Conservation (phyloP, 2,329 filamentous ascomycete species). For the Monosporascus sp. region DNA sequence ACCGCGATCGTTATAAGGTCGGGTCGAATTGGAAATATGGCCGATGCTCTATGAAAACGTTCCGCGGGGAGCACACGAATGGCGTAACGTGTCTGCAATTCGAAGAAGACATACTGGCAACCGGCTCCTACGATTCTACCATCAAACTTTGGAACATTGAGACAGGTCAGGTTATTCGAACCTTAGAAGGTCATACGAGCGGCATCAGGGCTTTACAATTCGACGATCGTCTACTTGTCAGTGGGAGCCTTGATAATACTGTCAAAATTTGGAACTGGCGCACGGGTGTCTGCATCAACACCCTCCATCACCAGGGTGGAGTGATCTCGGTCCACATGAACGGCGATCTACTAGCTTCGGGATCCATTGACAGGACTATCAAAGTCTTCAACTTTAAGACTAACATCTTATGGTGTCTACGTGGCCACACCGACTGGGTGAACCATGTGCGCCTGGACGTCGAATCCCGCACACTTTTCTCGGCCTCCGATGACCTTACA, state of each 20-base stretch:
- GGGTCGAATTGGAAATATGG: slow-evolving; percentile 98
- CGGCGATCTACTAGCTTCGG: slow-evolving; percentile 76
- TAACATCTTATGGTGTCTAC: slow-evolving; percentile 72
- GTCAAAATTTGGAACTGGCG: slow-evolving; percentile 97
- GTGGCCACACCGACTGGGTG: slow-evolving; percentile 89
- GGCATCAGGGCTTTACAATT: slow-evolving; percentile 90
- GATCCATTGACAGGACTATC: slow-evolving; percentile 82
- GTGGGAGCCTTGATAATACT: slow-evolving; percentile 79
- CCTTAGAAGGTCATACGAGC: slow-evolving; percentile 72
- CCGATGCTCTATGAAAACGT: slow-evolving; percentile 75
- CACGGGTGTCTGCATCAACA: slow-evolving; percentile 80
- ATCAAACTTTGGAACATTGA: slow-evolving; percentile 97
- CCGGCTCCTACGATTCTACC: slow-evolving; percentile 90
- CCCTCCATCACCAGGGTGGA: slow-evolving; percentile 72
- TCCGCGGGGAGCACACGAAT: slow-evolving; percentile 77
- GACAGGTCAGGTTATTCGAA: slow-evolving; percentile 80
- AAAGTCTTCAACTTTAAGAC: slow-evolving; percentile 90
- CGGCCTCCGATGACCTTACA: slow-evolving; percentile 88
- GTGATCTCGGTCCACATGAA: slow-evolving; percentile 88
- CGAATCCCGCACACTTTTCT: slow-evolving; percentile 78
- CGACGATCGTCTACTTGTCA: slow-evolving; percentile 85
- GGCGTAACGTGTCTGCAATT: slow-evolving; percentile 68
- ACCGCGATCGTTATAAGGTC: slow-evolving; percentile 91
- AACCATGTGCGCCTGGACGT: slow-evolving; percentile 90
- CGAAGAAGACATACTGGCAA: slow-evolving; percentile 85